These are phyloP conservation scores for Backusella psychrophila DNA, from an alignment of 192 early-diverging fungal genomes.

Conservation along the genomic window DNA sequence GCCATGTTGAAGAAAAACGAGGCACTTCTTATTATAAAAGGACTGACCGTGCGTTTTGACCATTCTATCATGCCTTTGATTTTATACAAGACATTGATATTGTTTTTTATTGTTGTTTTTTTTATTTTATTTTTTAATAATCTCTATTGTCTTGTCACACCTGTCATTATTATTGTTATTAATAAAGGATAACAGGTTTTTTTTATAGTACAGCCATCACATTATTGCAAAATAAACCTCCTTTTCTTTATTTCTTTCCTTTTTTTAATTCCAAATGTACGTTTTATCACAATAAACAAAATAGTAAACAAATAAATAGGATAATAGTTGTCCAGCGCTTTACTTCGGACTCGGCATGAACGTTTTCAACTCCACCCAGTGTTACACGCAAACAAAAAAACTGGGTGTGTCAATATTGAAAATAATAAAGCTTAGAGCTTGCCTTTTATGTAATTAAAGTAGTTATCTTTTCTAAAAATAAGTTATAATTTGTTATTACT, in stretches of 20 bases:
- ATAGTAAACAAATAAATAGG: not conserved
- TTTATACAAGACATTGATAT: not conserved
- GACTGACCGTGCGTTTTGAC: not conserved
- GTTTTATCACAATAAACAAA: not conserved
- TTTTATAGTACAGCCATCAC: not conserved
- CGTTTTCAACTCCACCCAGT: not conserved
- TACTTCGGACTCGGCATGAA: constrained; percentile 1
- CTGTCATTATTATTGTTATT: constrained; percentile 1
- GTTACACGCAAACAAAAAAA: not conserved
- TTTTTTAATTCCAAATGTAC: not conserved
- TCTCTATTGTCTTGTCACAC: constrained; percentile 1
- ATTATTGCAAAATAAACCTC: not conserved
- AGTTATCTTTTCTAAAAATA: not conserved
- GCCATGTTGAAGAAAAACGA: not conserved
- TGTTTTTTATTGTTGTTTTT: not conserved
- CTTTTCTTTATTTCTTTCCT: not conserved
- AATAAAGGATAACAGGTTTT: not conserved
- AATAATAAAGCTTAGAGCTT: not conserved
- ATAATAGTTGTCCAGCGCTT: not conserved
- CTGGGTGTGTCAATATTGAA: not conserved
- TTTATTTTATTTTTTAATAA: not conserved
- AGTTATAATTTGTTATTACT: not conserved
- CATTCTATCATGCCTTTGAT: not conserved
- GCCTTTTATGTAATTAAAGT: not conserved
- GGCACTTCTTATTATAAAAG: constrained; percentile 2